These are phyloP conservation scores for Debaryomyces prosopidis DNA, from an alignment of 805 yeast species.

Conservation along the genomic window DNA sequence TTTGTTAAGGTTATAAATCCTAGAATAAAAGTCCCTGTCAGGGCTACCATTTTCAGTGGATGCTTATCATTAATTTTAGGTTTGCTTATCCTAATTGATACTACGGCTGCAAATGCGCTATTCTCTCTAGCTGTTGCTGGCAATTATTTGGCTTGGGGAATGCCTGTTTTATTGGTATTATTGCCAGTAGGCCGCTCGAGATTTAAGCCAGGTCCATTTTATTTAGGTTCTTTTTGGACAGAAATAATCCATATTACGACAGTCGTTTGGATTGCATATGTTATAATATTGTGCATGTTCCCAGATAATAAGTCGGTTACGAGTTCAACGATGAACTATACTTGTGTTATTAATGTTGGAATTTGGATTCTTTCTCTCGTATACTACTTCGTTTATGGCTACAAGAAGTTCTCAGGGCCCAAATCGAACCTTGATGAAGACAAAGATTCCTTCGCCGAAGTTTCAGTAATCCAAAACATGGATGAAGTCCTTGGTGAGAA, in stretches of 20 bases:
- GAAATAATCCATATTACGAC: conserved; percentile 47
- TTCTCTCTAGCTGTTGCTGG: conserved; percentile 45
- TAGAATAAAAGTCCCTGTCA: conserved; percentile 25
- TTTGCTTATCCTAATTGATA: conserved; percentile 37
- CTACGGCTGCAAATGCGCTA: conserved; percentile 45
- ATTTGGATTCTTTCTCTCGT: conserved; percentile 27
- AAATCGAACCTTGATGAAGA: conserved; percentile 22
- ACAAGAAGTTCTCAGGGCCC: conserved; percentile 30
- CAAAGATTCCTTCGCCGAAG: conserved; percentile 18
- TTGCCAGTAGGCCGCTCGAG: conserved; percentile 47
- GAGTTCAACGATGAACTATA: conserved; percentile 37
- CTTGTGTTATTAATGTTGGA: conserved; percentile 31
- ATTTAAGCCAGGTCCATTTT: conserved; percentile 64
- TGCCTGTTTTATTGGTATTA: conserved; percentile 51
- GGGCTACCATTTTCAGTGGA: conserved; percentile 34
- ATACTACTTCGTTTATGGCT: conserved; percentile 28
- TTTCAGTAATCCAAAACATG: no score
- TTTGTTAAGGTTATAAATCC: conserved; percentile 24
- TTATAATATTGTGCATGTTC: conserved; percentile 41
- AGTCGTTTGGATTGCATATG: conserved; percentile 24
- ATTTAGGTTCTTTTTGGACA: conserved; percentile 51
- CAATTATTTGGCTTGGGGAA: conserved; percentile 45
- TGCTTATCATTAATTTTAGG: conserved; percentile 37
- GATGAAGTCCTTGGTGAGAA: no score
- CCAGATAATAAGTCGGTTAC: conserved; percentile 46